These are phyloP conservation scores for Penicillium digitatum DNA, from an alignment of 2,329 filamentous ascomycete species.

Conservation along the genomic window DNA sequence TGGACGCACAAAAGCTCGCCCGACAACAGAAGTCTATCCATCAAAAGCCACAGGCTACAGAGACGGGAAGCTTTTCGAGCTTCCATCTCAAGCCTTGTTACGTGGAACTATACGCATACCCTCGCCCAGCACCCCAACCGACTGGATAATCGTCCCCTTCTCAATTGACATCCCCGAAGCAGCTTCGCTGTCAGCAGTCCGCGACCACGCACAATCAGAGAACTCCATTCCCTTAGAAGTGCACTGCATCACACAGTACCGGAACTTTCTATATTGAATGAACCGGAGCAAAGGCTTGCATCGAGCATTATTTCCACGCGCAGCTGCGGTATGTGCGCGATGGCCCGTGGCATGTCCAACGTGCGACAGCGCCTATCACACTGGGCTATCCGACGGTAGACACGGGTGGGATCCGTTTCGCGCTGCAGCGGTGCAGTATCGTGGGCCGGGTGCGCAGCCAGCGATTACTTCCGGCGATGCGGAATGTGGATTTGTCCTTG, in stretches of 20 bases:
- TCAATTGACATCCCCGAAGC: not conserved
- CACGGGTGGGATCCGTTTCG: not conserved
- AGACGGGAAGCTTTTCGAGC: not conserved
- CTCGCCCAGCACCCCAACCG: conserved; percentile 1
- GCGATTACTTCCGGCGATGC: conserved; percentile 33
- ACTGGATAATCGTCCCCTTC: not conserved
- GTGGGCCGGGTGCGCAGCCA: conserved; percentile 21
- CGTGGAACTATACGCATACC: conserved; percentile 3
- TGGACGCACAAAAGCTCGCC: not conserved
- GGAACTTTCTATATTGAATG: not conserved
- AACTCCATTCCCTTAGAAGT: not conserved
- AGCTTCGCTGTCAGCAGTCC: not conserved
- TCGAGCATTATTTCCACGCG: not conserved
- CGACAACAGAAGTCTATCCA: not conserved
- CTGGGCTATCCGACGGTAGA: not conserved
- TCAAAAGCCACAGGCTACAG: not conserved
- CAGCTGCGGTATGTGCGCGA: not conserved
- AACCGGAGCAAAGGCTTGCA: not conserved
- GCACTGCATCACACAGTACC: not conserved
- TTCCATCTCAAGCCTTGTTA: not conserved
- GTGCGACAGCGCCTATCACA: not conserved
- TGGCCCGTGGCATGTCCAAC: not conserved
- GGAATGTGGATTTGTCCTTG: conserved; percentile 29
- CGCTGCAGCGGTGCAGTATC: not conserved
- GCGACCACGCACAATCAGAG: not conserved